Base-by-base conservation (phyloP, 108 stramenopile genomes). In the Cyclotella choctawhatcheeana region DNA sequence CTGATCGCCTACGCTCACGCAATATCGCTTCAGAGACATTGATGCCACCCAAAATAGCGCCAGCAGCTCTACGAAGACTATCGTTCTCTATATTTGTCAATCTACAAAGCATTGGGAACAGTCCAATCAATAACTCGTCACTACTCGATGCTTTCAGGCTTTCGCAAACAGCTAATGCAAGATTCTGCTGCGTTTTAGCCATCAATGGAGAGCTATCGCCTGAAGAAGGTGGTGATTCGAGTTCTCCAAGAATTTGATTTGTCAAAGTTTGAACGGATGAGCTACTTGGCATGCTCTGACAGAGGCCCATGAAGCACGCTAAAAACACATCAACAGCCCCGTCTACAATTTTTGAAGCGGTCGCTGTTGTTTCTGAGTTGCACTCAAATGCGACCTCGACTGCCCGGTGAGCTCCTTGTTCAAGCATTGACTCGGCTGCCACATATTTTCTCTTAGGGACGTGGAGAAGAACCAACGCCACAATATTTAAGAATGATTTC, bases 71-170 rank as follows among this genome's bases (percentile, higher is more conserved):
- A 35, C 89, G 81, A 13, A 93, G 71, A 29, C 74, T 54, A n/a
- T 64, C 72, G 33, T 75, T 71, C 34, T 88, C 84, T 31, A 71
- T 62, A 31, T 71, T 66, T 16, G 88, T 82, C 31, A 90, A 63
- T 18, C 78, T 63, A 48, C 89, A 89, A 21, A 93, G 79, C 44
- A 64, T 47, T 4, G 89, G 85, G 52, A 90, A 90, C 0, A 88
- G 64, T 12, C 73, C 69, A 21, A 90, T 60, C 13, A 84, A 75
- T 25, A 88, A 58, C 12, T 53, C 54, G 64, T 89, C 47, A 60
- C 51, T 67, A 20, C 59, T 51, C 29, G 71, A 84, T 48, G 84
- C 69, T 48, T 71, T 64, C 7, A 67, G 50, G n/a, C 55, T 73
- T 27, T 86, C 81, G 56, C 76, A 74, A 29, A 93, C 55, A 40